These are phyloP conservation scores for Globisporangium spinosum DNA, from an alignment of 352 stramenopile genomes.

Conservation along the genomic window DNA sequence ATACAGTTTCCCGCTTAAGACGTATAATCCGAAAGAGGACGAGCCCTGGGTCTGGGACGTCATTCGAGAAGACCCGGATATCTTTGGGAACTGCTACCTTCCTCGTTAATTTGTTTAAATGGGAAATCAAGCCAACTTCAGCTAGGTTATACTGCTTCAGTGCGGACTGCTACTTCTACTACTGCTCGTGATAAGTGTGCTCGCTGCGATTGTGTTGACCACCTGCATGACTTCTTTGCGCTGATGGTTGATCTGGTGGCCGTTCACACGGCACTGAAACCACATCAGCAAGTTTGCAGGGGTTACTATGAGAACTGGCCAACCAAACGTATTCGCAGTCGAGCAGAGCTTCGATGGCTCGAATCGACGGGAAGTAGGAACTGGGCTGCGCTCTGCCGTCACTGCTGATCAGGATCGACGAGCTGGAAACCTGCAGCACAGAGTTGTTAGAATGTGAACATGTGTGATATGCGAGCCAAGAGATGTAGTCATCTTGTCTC, in stretches of 20 bases:
- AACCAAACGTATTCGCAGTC: constrained; percentile 5
- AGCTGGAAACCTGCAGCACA: constrained; percentile 11
- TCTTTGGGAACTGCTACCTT: constrained; percentile 72
- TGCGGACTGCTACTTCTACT: neutral
- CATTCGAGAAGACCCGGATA: constrained; percentile 56
- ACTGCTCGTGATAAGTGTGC: neutral
- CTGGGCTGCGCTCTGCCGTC: constrained; percentile 6
- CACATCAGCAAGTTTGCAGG: neutral
- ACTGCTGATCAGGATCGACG: constrained; percentile 12
- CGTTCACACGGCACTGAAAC: neutral
- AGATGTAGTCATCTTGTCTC: neutral
- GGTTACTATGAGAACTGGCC: neutral
- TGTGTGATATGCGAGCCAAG: too few species aligned
- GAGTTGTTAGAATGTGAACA: neutral
- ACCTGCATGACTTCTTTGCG: constrained; percentile 30
- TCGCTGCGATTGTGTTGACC: constrained; percentile 18
- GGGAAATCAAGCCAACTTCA: neutral
- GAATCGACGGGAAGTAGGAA: neutral
- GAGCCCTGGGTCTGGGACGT: constrained; percentile 84
- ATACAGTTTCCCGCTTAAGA: constrained; percentile 62
- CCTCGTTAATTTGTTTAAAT: constrained; percentile 20
- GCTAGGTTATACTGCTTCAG: neutral
- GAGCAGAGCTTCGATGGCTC: constrained; percentile 1
- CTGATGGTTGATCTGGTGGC: constrained; percentile 31
- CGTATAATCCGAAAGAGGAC: constrained; percentile 64